Evolutionary conservation across 139 green algal genomes (phyloP).

Genomic region (Mychonastes homosphaera): DNA sequence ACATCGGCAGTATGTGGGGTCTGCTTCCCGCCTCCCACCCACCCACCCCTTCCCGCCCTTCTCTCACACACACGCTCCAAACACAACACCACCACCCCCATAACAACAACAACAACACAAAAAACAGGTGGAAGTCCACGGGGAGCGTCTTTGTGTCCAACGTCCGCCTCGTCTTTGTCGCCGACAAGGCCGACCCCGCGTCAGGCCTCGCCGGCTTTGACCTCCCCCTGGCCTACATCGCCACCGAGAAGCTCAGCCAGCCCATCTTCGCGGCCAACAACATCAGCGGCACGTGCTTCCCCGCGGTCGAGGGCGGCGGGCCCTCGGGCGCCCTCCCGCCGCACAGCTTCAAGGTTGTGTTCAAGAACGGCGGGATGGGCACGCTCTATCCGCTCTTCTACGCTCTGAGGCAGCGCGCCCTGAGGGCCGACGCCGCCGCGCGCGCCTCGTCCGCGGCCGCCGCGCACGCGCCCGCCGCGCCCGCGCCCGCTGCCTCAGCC

Average conservation of each 20-base stretch:
- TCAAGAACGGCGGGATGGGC: slow-evolving; percentile 69
- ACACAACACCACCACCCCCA: too few species aligned
- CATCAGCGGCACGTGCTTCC: slow-evolving; percentile 44
- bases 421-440: slow-evolving; percentile 14
- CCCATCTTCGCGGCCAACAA: slow-evolving; percentile 95
- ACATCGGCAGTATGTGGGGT: not conserved
- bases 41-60: too few species aligned
- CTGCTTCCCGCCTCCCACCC: too few species aligned
- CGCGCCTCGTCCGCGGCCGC: not conserved
- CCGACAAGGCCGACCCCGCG: slow-evolving; percentile 41
- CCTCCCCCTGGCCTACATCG: slow-evolving; percentile 75
- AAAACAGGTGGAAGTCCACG: slow-evolving; percentile 37
- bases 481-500: not conserved
- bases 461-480: not conserved
- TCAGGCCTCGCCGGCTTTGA: slow-evolving; percentile 66
- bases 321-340: slow-evolving; percentile 47
- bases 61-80: too few species aligned
- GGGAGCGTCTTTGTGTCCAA: slow-evolving; percentile 50
- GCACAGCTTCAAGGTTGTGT: slow-evolving; percentile 74
- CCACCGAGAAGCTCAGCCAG: slow-evolving; percentile 76
- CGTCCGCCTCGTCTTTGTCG: slow-evolving; percentile 67
- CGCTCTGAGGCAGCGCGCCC: slow-evolving; percentile 28
- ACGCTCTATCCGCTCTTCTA: slow-evolving; percentile 87
- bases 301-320: slow-evolving; percentile 39
- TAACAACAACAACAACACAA: too few species aligned